Percentiles rank a stretch among this genome's conserved stretches.
These are phyloP conservation scores for Fusarium graminum DNA, from an alignment of 2,329 filamentous ascomycete species.

Conservation along the genomic window DNA sequence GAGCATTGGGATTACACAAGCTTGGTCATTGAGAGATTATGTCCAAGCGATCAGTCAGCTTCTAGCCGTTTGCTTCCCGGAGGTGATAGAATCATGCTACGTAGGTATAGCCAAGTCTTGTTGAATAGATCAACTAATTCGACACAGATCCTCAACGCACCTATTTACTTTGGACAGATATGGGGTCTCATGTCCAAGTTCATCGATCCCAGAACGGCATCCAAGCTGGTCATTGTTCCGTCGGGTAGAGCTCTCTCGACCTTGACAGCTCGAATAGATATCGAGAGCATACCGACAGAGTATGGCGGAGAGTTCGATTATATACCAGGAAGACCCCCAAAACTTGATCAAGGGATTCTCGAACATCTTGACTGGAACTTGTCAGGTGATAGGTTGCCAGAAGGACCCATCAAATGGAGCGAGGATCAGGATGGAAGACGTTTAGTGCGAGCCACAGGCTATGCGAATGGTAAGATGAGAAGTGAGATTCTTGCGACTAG, in stretches of 20 bases:
- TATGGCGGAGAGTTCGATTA: conserved; percentile 3
- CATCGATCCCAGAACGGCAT: not conserved
- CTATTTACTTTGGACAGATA: not conserved
- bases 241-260: not conserved
- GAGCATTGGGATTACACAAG: not conserved
- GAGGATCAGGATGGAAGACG: not conserved
- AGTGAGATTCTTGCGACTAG: not conserved
- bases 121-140: not conserved
- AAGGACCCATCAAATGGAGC: not conserved
- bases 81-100: not conserved
- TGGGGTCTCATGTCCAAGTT: conserved; percentile 5
- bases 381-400: not conserved
- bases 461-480: not conserved
- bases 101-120: not conserved
- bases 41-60: not conserved
- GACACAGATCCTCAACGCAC: not conserved
- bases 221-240: conserved; percentile 2
- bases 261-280: not conserved
- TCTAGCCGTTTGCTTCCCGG: not conserved
- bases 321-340: not conserved
- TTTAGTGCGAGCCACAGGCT: not conserved
- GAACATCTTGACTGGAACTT: not conserved
- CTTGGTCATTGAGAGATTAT: conserved; percentile 7
- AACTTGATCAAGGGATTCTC: not conserved
- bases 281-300: not conserved